phyloP scores from a whole-genome alignment of 2,329 filamentous ascomycete species.

The Salinomyces thailandicus region DNA sequence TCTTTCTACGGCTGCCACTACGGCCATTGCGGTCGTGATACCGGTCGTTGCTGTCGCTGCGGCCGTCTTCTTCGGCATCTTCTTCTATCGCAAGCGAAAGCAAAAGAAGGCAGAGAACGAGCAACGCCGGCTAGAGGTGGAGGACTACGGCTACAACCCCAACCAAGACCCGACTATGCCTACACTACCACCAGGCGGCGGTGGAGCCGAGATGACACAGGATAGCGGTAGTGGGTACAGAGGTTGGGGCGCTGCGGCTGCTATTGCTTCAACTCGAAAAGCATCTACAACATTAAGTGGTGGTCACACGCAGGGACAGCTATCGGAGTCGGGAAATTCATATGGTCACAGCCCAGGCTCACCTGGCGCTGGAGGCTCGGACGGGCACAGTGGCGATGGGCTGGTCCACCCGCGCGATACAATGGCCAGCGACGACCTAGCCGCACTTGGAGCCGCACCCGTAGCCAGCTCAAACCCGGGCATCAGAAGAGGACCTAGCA shows the following conservation, averaged over 20 bases:
- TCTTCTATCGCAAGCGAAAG: slow-evolving; percentile 83
- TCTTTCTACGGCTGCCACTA: slow-evolving; percentile 56
- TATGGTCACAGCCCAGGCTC: slow-evolving; percentile 43
- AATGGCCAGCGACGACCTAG: slow-evolving; percentile 68
- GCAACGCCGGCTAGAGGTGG: slow-evolving; percentile 84
- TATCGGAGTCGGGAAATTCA: slow-evolving; percentile 58
- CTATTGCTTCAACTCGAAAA: slow-evolving; percentile 57
- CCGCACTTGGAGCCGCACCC: slow-evolving; percentile 61
- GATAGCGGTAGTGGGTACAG: slow-evolving; percentile 72
- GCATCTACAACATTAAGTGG: slow-evolving; percentile 83
- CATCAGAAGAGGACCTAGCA: slow-evolving; percentile 81
- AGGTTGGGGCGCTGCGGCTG: slow-evolving; percentile 78
- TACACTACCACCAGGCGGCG: slow-evolving; percentile 40
- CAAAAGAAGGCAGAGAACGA: slow-evolving; percentile 76
- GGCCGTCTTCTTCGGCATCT: slow-evolving; percentile 64
- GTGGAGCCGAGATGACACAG: slow-evolving; percentile 62
- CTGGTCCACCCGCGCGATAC: slow-evolving; percentile 43
- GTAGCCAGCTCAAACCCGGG: slow-evolving; percentile 50
- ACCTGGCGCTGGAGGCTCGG: slow-evolving; percentile 42
- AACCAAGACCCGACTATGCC: slow-evolving; percentile 81
- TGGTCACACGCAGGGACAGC: slow-evolving; percentile 38
- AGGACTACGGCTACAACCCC: slow-evolving; percentile 97
- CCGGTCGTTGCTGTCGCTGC: slow-evolving; percentile 82
- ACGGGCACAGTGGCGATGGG: slow-evolving; percentile 49
- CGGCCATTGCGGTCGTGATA: slow-evolving; percentile 87